A percentile compares a stretch with the other conserved stretches of the same genome.
Conservation (phyloP, 2,329 filamentous ascomycete species). For the Sporothrix schenckii region DNA sequence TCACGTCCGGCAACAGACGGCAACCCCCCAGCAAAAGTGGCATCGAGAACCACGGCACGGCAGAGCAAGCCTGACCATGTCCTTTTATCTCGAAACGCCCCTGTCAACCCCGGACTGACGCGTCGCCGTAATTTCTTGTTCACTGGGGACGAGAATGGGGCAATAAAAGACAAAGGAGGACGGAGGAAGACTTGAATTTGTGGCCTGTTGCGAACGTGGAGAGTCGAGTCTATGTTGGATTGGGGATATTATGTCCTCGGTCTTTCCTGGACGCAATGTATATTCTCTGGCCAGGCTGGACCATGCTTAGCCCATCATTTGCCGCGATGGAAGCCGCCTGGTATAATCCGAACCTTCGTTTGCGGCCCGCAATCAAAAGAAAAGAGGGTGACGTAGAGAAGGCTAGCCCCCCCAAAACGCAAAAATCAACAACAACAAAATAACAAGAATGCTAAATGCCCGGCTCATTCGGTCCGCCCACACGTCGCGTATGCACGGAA, state of each 20-base stretch:
- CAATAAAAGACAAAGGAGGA: background rate
- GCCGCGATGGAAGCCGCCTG: background rate
- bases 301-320: background rate
- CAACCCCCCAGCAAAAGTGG: background rate
- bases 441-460: background rate
- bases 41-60: background rate
- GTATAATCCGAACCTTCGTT: background rate
- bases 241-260: background rate
- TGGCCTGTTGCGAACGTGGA: background rate
- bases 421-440: background rate
- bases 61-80: background rate
- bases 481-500: slow-evolving; percentile 19
- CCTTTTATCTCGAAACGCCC: background rate
- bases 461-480: slow-evolving; percentile 26
- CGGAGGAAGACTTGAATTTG: background rate
- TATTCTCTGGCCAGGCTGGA: background rate
- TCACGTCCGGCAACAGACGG: background rate
- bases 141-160: slow-evolving; percentile 14
- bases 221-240: no score
- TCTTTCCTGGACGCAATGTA: background rate
- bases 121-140: background rate
- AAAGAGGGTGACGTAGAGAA: background rate
- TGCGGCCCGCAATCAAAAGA: no score
- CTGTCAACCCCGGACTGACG: background rate
- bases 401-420: background rate